Evolutionary conservation across 345 rosid genomes (phyloP).

Genomic region (Citrus hindsii): DNA sequence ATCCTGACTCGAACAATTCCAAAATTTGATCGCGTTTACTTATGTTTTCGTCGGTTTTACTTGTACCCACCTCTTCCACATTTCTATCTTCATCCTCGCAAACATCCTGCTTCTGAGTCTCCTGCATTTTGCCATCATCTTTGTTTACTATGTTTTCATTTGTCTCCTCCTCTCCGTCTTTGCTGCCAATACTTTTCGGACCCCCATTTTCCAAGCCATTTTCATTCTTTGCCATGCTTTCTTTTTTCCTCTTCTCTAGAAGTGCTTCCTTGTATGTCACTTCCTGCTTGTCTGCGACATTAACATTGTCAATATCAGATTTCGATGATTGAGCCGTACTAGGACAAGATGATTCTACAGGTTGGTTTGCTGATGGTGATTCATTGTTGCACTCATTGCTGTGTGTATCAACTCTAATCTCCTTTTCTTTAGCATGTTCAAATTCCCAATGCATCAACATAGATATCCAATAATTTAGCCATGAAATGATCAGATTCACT

Average conservation of each 20-base stretch:
- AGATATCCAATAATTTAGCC: slow-evolving; percentile 33
- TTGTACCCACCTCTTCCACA: neutral
- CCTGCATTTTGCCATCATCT: neutral
- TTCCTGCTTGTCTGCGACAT: neutral
- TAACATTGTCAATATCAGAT: neutral
- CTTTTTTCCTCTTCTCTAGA: slow-evolving; percentile 40
- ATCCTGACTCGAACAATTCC: slow-evolving; percentile 50
- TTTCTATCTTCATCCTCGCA: neutral
- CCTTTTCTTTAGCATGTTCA: slow-evolving; percentile 41
- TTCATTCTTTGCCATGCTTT: slow-evolving; percentile 1
- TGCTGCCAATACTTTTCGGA: neutral
- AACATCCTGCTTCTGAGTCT: neutral
- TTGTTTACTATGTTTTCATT: neutral
- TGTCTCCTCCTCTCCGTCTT: neutral
- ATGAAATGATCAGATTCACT: slow-evolving; percentile 29
- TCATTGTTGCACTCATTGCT: slow-evolving; percentile 17
- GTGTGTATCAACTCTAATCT: slow-evolving; percentile 38
- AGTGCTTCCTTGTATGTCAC: slow-evolving; percentile 43
- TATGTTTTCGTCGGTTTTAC: neutral
- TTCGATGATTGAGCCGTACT: neutral
- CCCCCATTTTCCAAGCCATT: neutral
- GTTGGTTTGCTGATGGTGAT: slow-evolving; percentile 8
- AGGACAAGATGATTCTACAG: neutral
- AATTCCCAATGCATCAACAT: slow-evolving; percentile 28
- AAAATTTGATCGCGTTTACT: slow-evolving; percentile 33